phyloP scores from a whole-genome alignment of 306 rosid species.

The Vigna hirtella region DNA sequence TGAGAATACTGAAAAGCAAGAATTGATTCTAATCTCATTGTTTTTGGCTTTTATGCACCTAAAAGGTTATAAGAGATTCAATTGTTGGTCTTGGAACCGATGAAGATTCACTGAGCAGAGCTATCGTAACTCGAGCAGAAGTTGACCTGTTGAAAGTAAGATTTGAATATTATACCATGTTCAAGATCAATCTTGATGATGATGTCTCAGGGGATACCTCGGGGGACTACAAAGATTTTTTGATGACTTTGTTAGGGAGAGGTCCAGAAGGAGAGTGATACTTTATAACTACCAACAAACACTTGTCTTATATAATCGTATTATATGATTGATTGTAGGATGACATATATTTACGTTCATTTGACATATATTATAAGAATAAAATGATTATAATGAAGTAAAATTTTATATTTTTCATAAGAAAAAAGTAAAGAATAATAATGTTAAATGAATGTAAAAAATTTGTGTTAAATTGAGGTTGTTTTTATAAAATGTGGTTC shows the following conservation, averaged over 20 bases:
- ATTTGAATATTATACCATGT: slow-evolving; percentile 66
- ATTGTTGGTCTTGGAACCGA: slow-evolving; percentile 85
- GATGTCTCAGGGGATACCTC: slow-evolving; percentile 84
- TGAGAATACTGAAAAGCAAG: neutral
- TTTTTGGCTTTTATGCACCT: slow-evolving; percentile 29
- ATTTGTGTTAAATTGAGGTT: too few relatives aligned
- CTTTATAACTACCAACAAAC: slow-evolving; percentile 17
- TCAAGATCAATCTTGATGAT: slow-evolving; percentile 60
- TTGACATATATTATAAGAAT: too few relatives aligned
- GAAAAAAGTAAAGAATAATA: too few relatives aligned
- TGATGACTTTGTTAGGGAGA: slow-evolving; percentile 87
- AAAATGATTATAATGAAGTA: too few relatives aligned
- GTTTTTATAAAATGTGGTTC: too few relatives aligned
- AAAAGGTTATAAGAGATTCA: slow-evolving; percentile 77
- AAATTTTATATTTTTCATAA: too few relatives aligned
- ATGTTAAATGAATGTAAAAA: too few relatives aligned
- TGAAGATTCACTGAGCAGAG: slow-evolving; percentile 84
- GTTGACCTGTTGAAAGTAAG: slow-evolving; percentile 66
- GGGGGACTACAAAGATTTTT: slow-evolving; percentile 74
- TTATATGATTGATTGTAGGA: slow-evolving; percentile 13
- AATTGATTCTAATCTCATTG: neutral
- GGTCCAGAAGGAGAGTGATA: slow-evolving; percentile 53
- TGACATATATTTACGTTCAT: too few relatives aligned
- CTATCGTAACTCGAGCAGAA: slow-evolving; percentile 83
- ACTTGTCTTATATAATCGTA: slow-evolving; percentile 10